Evolutionary conservation across 768 basidiomycete genomes (phyloP), one percentile per base, ranked within the genome.

Genomic region (Mycena alexandri): DNA sequence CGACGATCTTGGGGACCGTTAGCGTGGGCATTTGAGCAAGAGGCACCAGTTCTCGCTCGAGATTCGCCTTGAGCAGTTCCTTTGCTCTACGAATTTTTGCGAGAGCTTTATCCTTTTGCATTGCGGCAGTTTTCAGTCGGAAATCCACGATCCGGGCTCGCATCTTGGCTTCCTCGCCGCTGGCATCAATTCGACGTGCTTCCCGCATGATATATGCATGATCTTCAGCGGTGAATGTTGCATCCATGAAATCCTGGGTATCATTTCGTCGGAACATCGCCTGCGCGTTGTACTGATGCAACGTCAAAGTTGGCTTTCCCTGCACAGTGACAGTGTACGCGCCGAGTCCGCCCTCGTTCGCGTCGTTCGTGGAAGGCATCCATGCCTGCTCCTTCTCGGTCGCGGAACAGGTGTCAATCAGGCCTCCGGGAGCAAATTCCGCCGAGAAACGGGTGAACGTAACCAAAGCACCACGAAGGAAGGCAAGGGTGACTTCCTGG

Each of bases 291-390:
- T 70, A 73, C 43, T 71, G 71, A 24, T 60, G 67, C 21, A 76
- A 41, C 2, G 73, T 68, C 42, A 72, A 29, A 5, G 53, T 54
- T 36, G 72, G 75, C 38, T 50, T 67, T 22, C 38, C 46, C 11
- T 71, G 68, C 14, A 75, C 62, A 17, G 50, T 14, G 5, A 75
- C 68, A 21, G 74, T 71, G 50, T 71, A 73, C 4, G 55, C 36
- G 5, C 79, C 75, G 17, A 79, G 66, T 4, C 65, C 65, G 10
- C 78, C 75, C 71, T 80, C 78, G 65, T 78, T 78, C 0, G 62
- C 67, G 64, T 79, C 76, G 66, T 79, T 80, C n/a, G 76, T 48
- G 42, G 42, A 21, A 61, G 75, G 74, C 69, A 80, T 72, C 68
- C 70, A 79, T 24, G 75, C 75, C 41, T 59, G 46, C 6, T 68